Percentiles rank a stretch among this genome's conserved stretches.
Evolutionary conservation across 441 rosid genomes (phyloP).

Genomic region (Brassica hybrid): DNA sequence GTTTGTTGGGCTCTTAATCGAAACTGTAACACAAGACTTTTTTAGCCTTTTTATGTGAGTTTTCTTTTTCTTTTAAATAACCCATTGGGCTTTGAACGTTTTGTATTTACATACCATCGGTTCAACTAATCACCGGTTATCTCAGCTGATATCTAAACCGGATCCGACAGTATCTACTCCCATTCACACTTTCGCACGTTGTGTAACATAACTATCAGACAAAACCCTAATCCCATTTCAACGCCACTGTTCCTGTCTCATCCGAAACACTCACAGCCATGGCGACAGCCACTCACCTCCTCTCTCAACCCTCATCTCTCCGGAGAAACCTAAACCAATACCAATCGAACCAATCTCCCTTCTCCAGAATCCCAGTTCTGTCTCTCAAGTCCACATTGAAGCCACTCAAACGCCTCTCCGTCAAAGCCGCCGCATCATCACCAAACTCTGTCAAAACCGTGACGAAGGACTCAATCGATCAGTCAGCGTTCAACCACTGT

Average conservation of each 20-base stretch:
- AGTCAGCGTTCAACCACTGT: no score
- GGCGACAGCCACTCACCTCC: conserved; percentile 42
- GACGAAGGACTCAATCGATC: no score
- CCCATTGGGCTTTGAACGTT: no score
- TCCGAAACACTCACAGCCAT: conserved; percentile 22
- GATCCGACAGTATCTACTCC: no score
- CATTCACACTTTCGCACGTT: no score
- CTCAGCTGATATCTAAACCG: no score
- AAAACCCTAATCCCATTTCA: conserved; percentile 35
- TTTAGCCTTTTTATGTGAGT: no score
- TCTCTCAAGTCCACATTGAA: conserved; percentile 43
- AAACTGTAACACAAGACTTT: no score
- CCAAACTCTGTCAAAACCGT: conserved; percentile 38
- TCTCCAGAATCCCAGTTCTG: conserved; percentile 44
- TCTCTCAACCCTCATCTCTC: conserved; percentile 46
- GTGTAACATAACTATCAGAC: background rate
- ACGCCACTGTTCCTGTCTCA: conserved; percentile 15
- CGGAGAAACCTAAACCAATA: conserved; percentile 51
- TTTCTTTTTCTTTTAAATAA: no score
- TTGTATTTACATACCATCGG: no score
- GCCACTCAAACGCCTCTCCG: conserved; percentile 48
- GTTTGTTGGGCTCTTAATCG: no score
- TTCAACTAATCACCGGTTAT: no score
- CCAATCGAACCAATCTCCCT: conserved; percentile 46
- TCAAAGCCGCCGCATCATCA: conserved; percentile 59